Evolutionary conservation across 208 protist genomes (phyloP), one percentile per base, ranked within the genome.

Genomic region (Crithidia mellificae): DNA sequence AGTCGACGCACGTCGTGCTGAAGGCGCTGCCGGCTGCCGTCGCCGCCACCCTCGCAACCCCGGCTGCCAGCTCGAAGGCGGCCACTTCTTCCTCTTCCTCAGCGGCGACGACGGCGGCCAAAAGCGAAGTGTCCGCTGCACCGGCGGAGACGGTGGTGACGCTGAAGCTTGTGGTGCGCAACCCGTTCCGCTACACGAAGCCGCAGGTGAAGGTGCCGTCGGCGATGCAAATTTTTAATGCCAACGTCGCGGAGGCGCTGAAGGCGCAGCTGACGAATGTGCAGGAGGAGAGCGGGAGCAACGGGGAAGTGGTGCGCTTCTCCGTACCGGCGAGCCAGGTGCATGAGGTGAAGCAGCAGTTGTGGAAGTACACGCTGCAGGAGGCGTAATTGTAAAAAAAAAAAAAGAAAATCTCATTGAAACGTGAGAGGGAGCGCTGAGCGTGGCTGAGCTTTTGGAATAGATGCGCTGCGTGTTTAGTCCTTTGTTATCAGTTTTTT

Each of bases 351-450:
- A 88, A 83, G 69, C 59, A 89, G 64, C 77, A 74, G 38, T 63
- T 96, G 57, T 93, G 90, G 86, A 93, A 92, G 77, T 96, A 92
- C 79, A 65, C 78, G 27, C 57, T 95, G 41, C 84, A 85, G 75
- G 87, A 95, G 73, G 29, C 81, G 49, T 66, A 59, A 50, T 9
- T n/a, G n/a, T n/a, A 25, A 29, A 62, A 47, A 49, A 30, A 27
- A 62, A 62, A 53, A 24, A 32, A 32, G 19, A 53, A 14, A 6
- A n/a, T n/a, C n/a, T n/a, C n/a, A n/a, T n/a, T n/a, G n/a, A n/a
- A n/a, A n/a, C n/a, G n/a, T n/a, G n/a, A n/a, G n/a, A n/a, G n/a
- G n/a, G n/a, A n/a, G n/a, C n/a, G n/a, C n/a, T n/a, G n/a, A n/a
- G n/a, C n/a, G n/a, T n/a, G n/a, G n/a, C n/a, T n/a, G n/a, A n/a